Evolutionary conservation across 2,329 filamentous ascomycete species (phyloP), one percentile per base, ranked within the genome.

Genomic region (Fusarium robinianum): DNA sequence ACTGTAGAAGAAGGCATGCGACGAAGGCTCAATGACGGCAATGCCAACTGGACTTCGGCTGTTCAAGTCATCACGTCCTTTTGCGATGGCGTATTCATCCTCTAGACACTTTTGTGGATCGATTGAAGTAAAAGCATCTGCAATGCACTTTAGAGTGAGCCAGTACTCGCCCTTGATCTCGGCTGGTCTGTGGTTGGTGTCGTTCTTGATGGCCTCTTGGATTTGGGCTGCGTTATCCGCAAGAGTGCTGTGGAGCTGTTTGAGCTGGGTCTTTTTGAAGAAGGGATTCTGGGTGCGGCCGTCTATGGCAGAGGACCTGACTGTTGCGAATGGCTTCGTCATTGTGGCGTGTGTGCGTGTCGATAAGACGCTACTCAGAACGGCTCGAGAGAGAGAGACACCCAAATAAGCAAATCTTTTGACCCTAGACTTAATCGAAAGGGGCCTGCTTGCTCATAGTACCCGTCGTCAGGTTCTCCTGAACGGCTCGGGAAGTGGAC

Each of bases 131-230:
- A 53, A 55, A 0, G 52, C 52, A 7, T 55, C 41, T 1, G 41
- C 37, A 6, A 59, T 51, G 4, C 33, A 40, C 4, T 59, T 50
- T 3, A 59, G 3, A 4, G 55, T 51, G 19, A 59, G 55, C 41
- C 46, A 59, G 19, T 55, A 59, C 30, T 59, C 56, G 11, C 47
- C 44, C 7, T 59, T 53, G 2, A 59, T 39, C 24, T 58, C 56
- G 3, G 46, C 51, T 18, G 42, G 16, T 2, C 42, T 46, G 8
- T 53, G 27, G 5, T 18, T 48, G 1, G 56, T 53, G 30, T 58
- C 56, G 4, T 50, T 55, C 8, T 42, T 12, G 21, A 58, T 59
- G 5, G 55, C 50, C 10, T 56, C 50, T 36, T 53, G 48, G 1
- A 58, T 55, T 6, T 51, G 25, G 1, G 33, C 12, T 4, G 55